These are phyloP conservation scores for Gentiana dahurica DNA, from an alignment of 257 asterid species.

Conservation along the genomic window DNA sequence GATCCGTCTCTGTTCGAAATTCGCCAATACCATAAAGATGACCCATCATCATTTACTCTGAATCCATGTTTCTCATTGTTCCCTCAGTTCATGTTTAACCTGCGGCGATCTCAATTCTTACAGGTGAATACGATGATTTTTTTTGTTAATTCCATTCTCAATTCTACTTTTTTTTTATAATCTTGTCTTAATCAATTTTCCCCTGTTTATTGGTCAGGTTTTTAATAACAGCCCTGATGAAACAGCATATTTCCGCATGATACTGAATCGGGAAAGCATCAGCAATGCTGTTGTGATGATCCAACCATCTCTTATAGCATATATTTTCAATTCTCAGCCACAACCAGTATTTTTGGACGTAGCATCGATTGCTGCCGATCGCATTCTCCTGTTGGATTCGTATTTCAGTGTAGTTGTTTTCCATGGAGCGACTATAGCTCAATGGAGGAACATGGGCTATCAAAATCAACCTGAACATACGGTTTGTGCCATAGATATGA, in stretches of 20 bases:
- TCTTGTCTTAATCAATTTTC: slow-evolving; percentile 6
- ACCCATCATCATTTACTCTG: slow-evolving; percentile 76
- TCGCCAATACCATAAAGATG: slow-evolving; percentile 95
- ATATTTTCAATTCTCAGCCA: slow-evolving; percentile 75
- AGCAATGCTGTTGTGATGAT: slow-evolving; percentile 96
- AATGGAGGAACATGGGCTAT: slow-evolving; percentile 97
- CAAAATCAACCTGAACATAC: slow-evolving; percentile 86
- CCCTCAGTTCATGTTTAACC: slow-evolving; percentile 96
- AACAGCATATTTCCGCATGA: slow-evolving; percentile 94
- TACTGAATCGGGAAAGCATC: slow-evolving; percentile 83
- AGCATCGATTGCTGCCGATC: slow-evolving; percentile 82
- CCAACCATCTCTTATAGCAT: slow-evolving; percentile 85
- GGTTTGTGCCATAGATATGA: slow-evolving; percentile 29
- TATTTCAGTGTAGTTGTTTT: slow-evolving; percentile 88
- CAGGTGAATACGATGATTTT: slow-evolving; percentile 41
- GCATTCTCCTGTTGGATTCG: slow-evolving; percentile 85
- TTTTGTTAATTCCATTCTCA: slow-evolving; percentile 1
- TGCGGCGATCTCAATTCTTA: slow-evolving; percentile 92
- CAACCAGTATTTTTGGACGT: slow-evolving; percentile 90
- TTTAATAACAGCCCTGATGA: slow-evolving; percentile 98
- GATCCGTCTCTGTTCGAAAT: slow-evolving; percentile 88
- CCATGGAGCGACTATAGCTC: slow-evolving; percentile 98
- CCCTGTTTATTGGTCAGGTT: slow-evolving; percentile 37
- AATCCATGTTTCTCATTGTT: slow-evolving; percentile 77
- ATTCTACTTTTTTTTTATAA: not conserved